A percentile compares a stretch with the other conserved stretches of the same genome.
These are phyloP conservation scores for Wickerhamomyces chambardii DNA, from an alignment of 805 yeast genomes.

Conservation along the genomic window DNA sequence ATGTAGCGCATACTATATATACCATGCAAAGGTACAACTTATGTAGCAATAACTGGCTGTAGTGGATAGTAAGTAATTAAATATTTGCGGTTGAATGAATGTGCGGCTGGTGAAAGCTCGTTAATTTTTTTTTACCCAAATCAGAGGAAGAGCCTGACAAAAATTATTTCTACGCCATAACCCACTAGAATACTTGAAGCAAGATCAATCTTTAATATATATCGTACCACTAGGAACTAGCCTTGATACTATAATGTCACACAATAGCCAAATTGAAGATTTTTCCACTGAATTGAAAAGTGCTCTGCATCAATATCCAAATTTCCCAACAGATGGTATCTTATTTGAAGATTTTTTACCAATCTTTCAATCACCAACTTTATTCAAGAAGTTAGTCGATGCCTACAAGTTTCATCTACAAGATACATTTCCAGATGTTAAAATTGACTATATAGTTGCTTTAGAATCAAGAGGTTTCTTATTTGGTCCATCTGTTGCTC, in stretches of 20 bases:
- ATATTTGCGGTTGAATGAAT: no score
- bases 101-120: no score
- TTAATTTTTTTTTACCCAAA: no score
- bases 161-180: no score
- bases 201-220: no score
- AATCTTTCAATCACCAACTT: slow-evolving; percentile 72
- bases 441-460: slow-evolving; percentile 87
- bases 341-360: slow-evolving; percentile 96
- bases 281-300: slow-evolving; percentile 38
- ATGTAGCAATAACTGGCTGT: no score
- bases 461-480: slow-evolving; percentile 95
- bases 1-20: no score
- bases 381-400: slow-evolving; percentile 72
- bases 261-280: slow-evolving; percentile 9
- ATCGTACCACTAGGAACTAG: no score
- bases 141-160: no score
- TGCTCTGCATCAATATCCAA: slow-evolving; percentile 72
- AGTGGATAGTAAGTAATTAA: no score
- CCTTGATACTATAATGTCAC: background rate
- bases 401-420: slow-evolving; percentile 75
- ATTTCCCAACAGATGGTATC: slow-evolving; percentile 90
- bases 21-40: no score
- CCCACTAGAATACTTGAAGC: no score
- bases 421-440: slow-evolving; percentile 38
- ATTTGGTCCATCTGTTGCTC: slow-evolving; percentile 93